Evolutionary conservation across 192 early-diverging fungal species (phyloP), one percentile per base, ranked within the genome.

Genomic region (Piromyces finnis): DNA sequence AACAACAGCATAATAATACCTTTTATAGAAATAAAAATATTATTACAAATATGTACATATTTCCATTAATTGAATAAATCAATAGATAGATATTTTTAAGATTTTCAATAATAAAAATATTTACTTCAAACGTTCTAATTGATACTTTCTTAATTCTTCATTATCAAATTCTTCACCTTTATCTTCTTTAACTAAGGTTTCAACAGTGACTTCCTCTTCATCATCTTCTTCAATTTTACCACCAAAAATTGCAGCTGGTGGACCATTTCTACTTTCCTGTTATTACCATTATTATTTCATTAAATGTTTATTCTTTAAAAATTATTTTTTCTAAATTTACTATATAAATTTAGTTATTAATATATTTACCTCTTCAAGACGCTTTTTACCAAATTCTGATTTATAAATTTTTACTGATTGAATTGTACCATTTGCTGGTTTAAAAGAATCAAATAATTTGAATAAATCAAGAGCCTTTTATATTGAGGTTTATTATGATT

Each of bases 1-100:
- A 28, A 95, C 89, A n/a, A 99, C 92, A 1, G 95, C 96, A 84
- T 96, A 99, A 84, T 94, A 99, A 84, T 98, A 95, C 79, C 87
- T 85, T 78, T 22, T 37, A 28, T 68, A n/a, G n/a, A n/a, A n/a
- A n/a, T n/a, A n/a, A n/a, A n/a, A n/a, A n/a, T n/a, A n/a, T n/a
- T n/a, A n/a, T n/a, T n/a, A n/a, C n/a, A n/a, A n/a, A n/a, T n/a
- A n/a, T n/a, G n/a, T n/a, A n/a, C n/a, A n/a, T n/a, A n/a, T n/a
- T n/a, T n/a, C n/a, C n/a, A n/a, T n/a, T n/a, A n/a, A n/a, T n/a
- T n/a, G n/a, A n/a, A n/a, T n/a, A n/a, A n/a, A n/a, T n/a, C n/a
- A n/a, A n/a, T n/a, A n/a, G n/a, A n/a, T n/a, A n/a, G n/a, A n/a
- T n/a, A n/a, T n/a, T n/a, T n/a, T n/a, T n/a, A n/a, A n/a, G n/a